Base-by-base conservation (phyloP, 495 filamentous ascomycete species). In the Neurospora africana region DNA sequence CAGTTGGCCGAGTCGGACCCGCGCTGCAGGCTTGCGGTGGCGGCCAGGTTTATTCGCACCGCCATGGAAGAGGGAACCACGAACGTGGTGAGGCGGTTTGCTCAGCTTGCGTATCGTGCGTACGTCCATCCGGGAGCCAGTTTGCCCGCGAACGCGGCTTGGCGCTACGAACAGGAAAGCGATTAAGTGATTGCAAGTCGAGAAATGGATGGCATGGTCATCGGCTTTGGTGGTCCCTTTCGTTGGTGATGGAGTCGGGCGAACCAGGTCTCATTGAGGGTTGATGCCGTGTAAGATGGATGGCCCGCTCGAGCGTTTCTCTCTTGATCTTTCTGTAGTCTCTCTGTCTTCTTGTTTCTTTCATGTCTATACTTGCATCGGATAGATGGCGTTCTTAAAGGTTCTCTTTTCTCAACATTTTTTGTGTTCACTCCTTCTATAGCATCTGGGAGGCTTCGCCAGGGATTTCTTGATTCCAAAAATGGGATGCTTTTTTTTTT, bases 31-130 rank as follows among this genome's bases (percentile, higher is more conserved):
- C 85, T 97, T 21, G 86, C 88, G 13, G 91, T 97, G 30, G 94
- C 94, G 7, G 90, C 92, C 78, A 89, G 88, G 75, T 96, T 97
- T 80, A 88, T 97, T 43, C 89, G 90, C 72, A 87, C 90, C 40
- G 83, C 81, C 68, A 87, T 87, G 23, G 89, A 88, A 69, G 90
- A 90, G 35, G 86, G 85, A 13, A 95, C 92, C 9, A 94, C 90
- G 5, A 93, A 94, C 75, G 90, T 95, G 41, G 88, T 94, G 73
- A 91, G 92, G 74, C 87, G 92, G 36, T 82, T 95, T 39, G 91
- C 92, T 75, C 88, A 90, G 36, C 89, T 95, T 82, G 91, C 90
- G 19, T 81, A 80, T 30, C 78, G 81, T 41, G 82, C 83, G 19
- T 85, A 83, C 73, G 81, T 86, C 41, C 76, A 76, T 21, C 82